Evolutionary conservation across 148 eudicot species (phyloP), one percentile per base, ranked within the genome.

Genomic region (Fagopyrum esculentum): DNA sequence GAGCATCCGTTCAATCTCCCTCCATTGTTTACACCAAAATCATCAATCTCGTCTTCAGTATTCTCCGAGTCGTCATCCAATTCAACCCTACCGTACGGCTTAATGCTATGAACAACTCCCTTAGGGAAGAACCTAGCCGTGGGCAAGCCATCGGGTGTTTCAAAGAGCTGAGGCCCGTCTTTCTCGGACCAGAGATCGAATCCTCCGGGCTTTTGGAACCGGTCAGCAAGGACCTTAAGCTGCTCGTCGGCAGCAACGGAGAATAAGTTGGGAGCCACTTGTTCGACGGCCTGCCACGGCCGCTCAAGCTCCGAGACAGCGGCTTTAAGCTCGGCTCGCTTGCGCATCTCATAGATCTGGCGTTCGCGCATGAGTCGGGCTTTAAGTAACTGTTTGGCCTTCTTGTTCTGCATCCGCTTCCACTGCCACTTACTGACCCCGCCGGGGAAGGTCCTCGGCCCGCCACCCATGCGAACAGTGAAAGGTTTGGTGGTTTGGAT

Each of bases 351-450:
- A 78, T 88, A 88, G 55, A 93, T 84, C 80, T 93, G 97, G 44
- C 88, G 91, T 69, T 93, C 97, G 52, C 87, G 91, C 6, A 85
- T 84, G 6, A 93, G 86, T 12, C 91, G 91, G 13, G 81, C 84
- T 55, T 86, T 85, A 76, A 91, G 92, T 59, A 91, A 89, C 17
- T 93, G 86, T 6, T 77, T 71, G 29, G 98, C 92, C 72, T 88
- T 91, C 68, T 89, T 93, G 80, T 91, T 93, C 80, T 91, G 97
- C 66, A 91, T 81, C 29, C 98, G 92, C 75, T 86, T 93, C 98
- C 98, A 93, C 26, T 89, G 94, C 97, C 94, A 88, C 35, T 89
- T 88, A 88, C 86, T 91, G 43, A 93, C 82, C 15, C 97, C 98
- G 78, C 97, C 98, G 6, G 97, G 92, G 76, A 88, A 93, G 45